Percentiles rank a stretch among this genome's conserved stretches.
These are phyloP conservation scores for Apophysomyces trapeziformis DNA, from an alignment of 371 early-diverging fungal genomes.

Conservation along the genomic window DNA sequence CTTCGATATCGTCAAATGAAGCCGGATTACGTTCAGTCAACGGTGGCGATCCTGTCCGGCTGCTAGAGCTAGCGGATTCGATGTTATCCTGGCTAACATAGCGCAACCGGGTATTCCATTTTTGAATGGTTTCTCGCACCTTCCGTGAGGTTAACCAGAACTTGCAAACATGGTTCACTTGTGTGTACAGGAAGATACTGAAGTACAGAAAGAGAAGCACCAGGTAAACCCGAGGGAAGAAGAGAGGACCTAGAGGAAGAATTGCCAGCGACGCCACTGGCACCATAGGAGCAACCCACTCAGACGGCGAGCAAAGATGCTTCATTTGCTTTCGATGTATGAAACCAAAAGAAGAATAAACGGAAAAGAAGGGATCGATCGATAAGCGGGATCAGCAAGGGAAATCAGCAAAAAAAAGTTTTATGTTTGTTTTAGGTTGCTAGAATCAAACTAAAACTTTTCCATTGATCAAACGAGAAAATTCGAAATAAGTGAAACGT, in stretches of 20 bases:
- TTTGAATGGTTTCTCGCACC: constrained; percentile 34
- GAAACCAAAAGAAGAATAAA: background rate
- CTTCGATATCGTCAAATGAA: constrained; percentile 32
- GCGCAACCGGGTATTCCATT: constrained; percentile 29
- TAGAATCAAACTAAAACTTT: background rate
- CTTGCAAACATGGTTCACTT: constrained; percentile 49
- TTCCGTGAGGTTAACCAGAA: constrained; percentile 44
- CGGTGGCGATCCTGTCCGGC: constrained; percentile 22
- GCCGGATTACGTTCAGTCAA: constrained; percentile 27
- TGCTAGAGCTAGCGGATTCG: constrained; percentile 17
- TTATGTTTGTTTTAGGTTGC: background rate
- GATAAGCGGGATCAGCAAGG: background rate
- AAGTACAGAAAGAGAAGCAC: constrained; percentile 43
- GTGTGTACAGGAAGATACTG: constrained; percentile 41
- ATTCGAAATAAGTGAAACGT: constrained; percentile 1
- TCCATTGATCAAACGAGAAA: background rate
- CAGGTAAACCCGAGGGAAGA: constrained; percentile 46
- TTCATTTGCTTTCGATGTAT: constrained; percentile 16
- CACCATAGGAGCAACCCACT: constrained; percentile 51
- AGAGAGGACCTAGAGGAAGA: constrained; percentile 45
- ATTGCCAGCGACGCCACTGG: constrained; percentile 40
- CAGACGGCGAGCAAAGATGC: constrained; percentile 37
- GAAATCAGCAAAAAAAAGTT: background rate
- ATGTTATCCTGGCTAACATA: background rate
- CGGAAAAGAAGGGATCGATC: background rate